A percentile compares a stretch with the other conserved stretches of the same genome.
Conservation (phyloP, 1,139 yeast species). For the Hansenula lynferdii region DNA sequence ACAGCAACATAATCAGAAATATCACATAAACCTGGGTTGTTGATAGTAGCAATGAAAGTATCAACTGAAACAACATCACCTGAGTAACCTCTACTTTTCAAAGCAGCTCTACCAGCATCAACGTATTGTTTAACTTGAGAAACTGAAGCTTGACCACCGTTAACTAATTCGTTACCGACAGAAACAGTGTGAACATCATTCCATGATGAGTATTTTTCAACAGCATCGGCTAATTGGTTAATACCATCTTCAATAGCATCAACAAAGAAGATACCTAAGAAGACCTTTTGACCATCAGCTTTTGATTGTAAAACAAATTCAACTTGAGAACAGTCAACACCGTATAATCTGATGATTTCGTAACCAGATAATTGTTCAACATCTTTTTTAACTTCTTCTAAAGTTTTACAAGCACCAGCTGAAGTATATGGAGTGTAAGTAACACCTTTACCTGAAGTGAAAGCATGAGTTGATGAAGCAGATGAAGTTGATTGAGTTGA, state of each 20-base stretch:
- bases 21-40: slow-evolving; percentile 67
- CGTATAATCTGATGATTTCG: slow-evolving; percentile 69
- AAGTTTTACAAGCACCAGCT: slow-evolving; percentile 69
- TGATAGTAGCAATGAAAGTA: slow-evolving; percentile 68
- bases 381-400: slow-evolving; percentile 54
- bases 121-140: slow-evolving; percentile 52
- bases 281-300: slow-evolving; percentile 54
- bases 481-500: slow-evolving; percentile 25
- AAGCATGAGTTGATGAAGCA: slow-evolving; percentile 21
- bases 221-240: slow-evolving; percentile 47
- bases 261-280: slow-evolving; percentile 66
- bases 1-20: slow-evolving; percentile 76
- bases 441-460: slow-evolving; percentile 51
- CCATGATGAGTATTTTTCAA: slow-evolving; percentile 59
- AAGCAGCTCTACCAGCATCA: slow-evolving; percentile 51
- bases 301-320: slow-evolving; percentile 62
- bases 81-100: slow-evolving; percentile 56
- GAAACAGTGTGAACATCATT: slow-evolving; percentile 67
- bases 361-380: slow-evolving; percentile 47
- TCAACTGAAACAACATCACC: slow-evolving; percentile 78
- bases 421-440: slow-evolving; percentile 79
- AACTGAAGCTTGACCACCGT: slow-evolving; percentile 58
- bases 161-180: slow-evolving; percentile 79
- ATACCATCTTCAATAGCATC: slow-evolving; percentile 48
- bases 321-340: slow-evolving; percentile 81